phyloP scores from a whole-genome alignment of 805 yeast species.

The Sporopachydermia quercuum region DNA sequence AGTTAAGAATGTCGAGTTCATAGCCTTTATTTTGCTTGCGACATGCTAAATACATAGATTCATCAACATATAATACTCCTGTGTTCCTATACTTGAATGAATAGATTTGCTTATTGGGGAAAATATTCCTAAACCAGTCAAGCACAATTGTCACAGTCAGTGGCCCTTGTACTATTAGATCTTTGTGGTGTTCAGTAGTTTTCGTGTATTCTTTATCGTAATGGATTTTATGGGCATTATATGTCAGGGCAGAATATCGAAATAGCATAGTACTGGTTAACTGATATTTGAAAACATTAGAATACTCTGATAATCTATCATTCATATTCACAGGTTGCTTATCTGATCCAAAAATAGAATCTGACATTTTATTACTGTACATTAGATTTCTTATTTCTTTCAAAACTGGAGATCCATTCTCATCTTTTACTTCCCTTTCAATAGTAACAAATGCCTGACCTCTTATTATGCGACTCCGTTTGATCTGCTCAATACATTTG shows the following conservation, averaged over 20 bases:
- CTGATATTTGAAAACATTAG: conserved; percentile 10
- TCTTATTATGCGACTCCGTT: conserved; percentile 22
- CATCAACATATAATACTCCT: conserved; percentile 33
- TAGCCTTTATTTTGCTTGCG: background rate
- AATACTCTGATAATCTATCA: conserved; percentile 11
- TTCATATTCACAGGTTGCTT: too few species aligned
- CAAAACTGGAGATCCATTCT: conserved; percentile 16
- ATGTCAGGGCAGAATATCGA: conserved; percentile 61
- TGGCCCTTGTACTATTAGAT: conserved; percentile 70
- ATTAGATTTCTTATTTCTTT: conserved; percentile 46
- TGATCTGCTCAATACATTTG: conserved; percentile 39
- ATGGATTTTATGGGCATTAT: conserved; percentile 78
- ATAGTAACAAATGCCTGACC: conserved; percentile 38
- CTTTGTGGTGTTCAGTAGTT: conserved; percentile 41
- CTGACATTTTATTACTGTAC: conserved; percentile 45
- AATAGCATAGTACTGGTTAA: conserved; percentile 25
- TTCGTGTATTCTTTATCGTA: conserved; percentile 43
- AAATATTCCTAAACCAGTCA: conserved; percentile 27
- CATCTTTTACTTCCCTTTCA: conserved; percentile 28
- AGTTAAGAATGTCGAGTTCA: conserved; percentile 4
- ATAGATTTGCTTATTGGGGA: conserved; percentile 13
- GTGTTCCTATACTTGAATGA: conserved; percentile 32
- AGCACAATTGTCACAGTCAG: conserved; percentile 46
- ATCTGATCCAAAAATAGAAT: too few species aligned
- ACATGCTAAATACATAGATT: conserved; percentile 13